phyloP scores from a whole-genome alignment of 306 rosid species.

The Quercus aquifolioides region DNA sequence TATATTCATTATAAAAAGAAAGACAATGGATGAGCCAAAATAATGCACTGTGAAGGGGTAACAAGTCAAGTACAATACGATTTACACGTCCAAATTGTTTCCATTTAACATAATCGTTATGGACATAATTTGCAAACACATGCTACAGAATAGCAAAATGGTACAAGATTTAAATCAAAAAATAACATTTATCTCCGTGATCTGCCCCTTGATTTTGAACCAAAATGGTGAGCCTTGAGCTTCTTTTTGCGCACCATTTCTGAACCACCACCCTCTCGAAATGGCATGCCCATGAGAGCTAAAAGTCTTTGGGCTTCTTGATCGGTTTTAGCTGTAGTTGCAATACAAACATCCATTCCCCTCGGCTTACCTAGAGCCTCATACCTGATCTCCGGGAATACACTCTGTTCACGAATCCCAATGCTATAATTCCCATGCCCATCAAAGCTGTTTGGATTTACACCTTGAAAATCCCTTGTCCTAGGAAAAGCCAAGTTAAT shows the following conservation, averaged over 20 bases:
- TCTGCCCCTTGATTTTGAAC: slow-evolving; percentile 65
- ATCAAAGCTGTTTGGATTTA: slow-evolving; percentile 76
- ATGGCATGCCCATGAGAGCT: slow-evolving; percentile 96
- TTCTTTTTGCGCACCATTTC: slow-evolving; percentile 61
- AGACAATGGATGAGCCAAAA: neutral
- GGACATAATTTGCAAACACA: neutral
- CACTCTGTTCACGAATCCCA: slow-evolving; percentile 76
- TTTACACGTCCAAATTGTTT: neutral
- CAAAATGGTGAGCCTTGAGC: slow-evolving; percentile 90
- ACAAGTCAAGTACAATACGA: neutral
- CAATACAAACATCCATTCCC: slow-evolving; percentile 93
- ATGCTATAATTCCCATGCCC: slow-evolving; percentile 76
- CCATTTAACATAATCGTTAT: neutral
- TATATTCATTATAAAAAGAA: neutral
- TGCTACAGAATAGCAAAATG: slow-evolving; percentile 20
- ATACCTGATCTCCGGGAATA: slow-evolving; percentile 76
- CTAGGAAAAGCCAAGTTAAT: slow-evolving; percentile 91
- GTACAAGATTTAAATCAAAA: slow-evolving; percentile 7
- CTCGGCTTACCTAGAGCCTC: slow-evolving; percentile 67
- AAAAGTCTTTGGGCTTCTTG: slow-evolving; percentile 71
- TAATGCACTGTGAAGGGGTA: neutral
- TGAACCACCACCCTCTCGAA: slow-evolving; percentile 65
- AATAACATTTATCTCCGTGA: slow-evolving; percentile 41
- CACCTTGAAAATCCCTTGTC: slow-evolving; percentile 94
- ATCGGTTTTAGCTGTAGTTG: slow-evolving; percentile 77